phyloP scores from a whole-genome alignment of 2,329 filamentous ascomycete genomes.

The Pseudopyrenochaeta lycopersici region DNA sequence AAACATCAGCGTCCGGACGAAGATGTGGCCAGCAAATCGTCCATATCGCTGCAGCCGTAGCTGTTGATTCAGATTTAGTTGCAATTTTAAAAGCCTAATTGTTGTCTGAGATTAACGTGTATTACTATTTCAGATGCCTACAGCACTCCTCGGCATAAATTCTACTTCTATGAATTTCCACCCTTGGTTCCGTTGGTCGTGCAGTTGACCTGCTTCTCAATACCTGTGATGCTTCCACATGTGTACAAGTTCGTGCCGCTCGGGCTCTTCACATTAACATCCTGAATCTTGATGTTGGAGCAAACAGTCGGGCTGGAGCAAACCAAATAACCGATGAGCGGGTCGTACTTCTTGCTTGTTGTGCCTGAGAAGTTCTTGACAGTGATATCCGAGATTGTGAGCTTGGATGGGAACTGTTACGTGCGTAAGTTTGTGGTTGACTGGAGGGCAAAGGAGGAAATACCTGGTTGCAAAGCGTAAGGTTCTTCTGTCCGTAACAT shows the following conservation, averaged over 20 bases:
- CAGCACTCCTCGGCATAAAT: too few species aligned
- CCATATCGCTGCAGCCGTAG: too few species aligned
- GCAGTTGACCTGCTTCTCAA: conserved; percentile 43
- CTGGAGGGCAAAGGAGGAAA: neutral
- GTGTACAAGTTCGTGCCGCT: conserved; percentile 54
- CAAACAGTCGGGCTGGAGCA: conserved; percentile 58
- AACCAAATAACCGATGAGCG: conserved; percentile 54
- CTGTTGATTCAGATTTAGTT: too few species aligned
- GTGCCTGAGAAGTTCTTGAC: conserved; percentile 67
- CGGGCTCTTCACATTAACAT: conserved; percentile 58
- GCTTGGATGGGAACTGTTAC: conserved; percentile 58
- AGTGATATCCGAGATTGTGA: conserved; percentile 64
- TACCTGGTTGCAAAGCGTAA: conserved; percentile 65
- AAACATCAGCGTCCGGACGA: too few species aligned
- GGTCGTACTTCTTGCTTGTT: conserved; percentile 57
- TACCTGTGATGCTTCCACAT: conserved; percentile 53
- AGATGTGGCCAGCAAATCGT: too few species aligned
- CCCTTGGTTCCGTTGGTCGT: conserved; percentile 27
- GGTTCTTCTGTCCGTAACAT: conserved; percentile 70
- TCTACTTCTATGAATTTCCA: conserved; percentile 21
- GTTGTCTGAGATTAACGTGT: too few species aligned
- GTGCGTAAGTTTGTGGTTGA: neutral
- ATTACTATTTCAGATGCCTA: too few species aligned
- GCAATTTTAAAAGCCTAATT: too few species aligned
- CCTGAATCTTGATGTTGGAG: conserved; percentile 57